Conservation (phyloP, 176 grass and related monocot species). For the Carex pumila region DNA sequence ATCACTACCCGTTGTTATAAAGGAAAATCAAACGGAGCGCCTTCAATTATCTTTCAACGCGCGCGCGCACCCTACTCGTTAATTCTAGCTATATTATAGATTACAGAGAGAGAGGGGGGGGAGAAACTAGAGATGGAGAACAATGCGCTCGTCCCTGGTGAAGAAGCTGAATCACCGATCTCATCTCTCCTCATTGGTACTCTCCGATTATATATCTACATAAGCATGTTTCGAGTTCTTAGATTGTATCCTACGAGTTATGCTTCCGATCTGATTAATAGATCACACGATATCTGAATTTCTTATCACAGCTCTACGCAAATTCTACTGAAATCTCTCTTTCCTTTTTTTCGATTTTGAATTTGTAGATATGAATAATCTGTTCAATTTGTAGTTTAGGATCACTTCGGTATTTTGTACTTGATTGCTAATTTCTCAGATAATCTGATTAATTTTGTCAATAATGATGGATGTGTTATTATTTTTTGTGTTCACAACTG, state of each 20-base stretch:
- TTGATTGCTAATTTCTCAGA: background rate
- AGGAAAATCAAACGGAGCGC: background rate
- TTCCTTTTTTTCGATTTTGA: background rate
- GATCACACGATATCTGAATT: background rate
- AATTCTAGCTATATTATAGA: background rate
- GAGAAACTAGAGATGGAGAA: background rate
- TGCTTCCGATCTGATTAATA: background rate
- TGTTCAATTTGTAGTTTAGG: background rate
- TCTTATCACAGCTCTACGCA: too few species aligned
- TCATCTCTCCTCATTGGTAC: constrained; percentile 18
- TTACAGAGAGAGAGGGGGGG: background rate
- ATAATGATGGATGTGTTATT: background rate
- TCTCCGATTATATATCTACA: background rate
- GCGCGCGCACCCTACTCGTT: background rate
- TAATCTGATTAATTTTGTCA: background rate
- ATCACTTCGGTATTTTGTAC: background rate
- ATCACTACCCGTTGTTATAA: background rate
- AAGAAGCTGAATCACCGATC: background rate
- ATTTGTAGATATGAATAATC: background rate
- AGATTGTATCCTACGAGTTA: background rate
- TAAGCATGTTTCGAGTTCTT: background rate
- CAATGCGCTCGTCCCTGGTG: background rate
- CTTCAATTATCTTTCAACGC: background rate
- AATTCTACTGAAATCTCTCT: background rate
- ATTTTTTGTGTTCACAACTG: background rate